phyloP scores from a whole-genome alignment of 192 early-diverging fungal genomes.

The Coemansia sp. region DNA sequence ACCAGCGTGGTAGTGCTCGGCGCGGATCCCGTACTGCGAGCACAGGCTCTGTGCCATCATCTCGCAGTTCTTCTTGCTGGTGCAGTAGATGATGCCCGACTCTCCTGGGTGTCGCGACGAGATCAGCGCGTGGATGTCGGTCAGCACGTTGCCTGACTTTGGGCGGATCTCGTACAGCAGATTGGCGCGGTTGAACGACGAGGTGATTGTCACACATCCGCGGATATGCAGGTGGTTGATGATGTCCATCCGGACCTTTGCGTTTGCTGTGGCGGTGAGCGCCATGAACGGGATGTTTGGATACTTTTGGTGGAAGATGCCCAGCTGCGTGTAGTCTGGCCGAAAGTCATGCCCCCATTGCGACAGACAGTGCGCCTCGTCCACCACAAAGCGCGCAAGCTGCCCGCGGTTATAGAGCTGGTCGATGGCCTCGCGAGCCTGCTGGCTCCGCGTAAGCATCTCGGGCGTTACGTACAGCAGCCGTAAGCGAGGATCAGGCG shows the following conservation, averaged over 20 bases:
- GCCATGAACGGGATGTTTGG: constrained; percentile 88
- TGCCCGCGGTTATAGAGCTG: constrained; percentile 59
- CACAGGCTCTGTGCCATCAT: constrained; percentile 71
- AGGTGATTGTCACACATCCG: constrained; percentile 68
- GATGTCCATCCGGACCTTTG: constrained; percentile 83
- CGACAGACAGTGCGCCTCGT: constrained; percentile 95
- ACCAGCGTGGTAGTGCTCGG: constrained; percentile 87
- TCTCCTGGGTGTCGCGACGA: constrained; percentile 58
- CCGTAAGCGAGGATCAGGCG: constrained; percentile 52
- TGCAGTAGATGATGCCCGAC: constrained; percentile 93
- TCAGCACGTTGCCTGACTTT: constrained; percentile 62
- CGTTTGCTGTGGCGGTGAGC: constrained; percentile 92
- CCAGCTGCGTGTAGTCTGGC: constrained; percentile 83
- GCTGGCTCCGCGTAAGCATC: constrained; percentile 67
- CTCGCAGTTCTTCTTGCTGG: constrained; percentile 76
- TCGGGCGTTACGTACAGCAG: constrained; percentile 91
- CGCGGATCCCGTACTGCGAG: constrained; percentile 58
- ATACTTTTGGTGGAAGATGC: constrained; percentile 64
- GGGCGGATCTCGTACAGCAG: constrained; percentile 71
- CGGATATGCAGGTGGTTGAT: constrained; percentile 70
- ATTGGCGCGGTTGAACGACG: constrained; percentile 89
- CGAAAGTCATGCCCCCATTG: constrained; percentile 99
- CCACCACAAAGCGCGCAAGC: constrained; percentile 89
- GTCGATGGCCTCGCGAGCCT: constrained; percentile 59
- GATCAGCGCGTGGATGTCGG: constrained; percentile 76